A percentile compares a stretch with the other conserved stretches of the same genome.
phyloP scores from a whole-genome alignment of 257 asterid genomes.

The Ilex asprella region DNA sequence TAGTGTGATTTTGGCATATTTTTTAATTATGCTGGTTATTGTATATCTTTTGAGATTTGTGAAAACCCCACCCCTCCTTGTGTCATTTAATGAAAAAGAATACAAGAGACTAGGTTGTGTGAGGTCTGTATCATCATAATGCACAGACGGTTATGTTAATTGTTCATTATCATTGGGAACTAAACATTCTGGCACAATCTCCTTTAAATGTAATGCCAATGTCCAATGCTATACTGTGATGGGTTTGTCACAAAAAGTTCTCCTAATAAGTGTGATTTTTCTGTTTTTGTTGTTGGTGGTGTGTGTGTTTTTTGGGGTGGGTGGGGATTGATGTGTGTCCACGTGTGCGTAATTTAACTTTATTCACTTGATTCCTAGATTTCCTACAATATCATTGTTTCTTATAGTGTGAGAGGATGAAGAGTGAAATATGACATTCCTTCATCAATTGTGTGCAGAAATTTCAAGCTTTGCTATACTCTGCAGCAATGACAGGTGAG shows the following conservation, averaged over 20 bases:
- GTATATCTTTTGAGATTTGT: too few species aligned
- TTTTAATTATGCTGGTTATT: too few species aligned
- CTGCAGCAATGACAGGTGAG: constrained; percentile 68
- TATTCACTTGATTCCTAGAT: too few species aligned
- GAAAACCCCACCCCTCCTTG: too few species aligned
- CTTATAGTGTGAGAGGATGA: not conserved
- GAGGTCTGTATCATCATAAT: too few species aligned
- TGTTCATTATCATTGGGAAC: too few species aligned
- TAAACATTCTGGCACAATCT: too few species aligned
- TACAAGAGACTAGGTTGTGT: too few species aligned
- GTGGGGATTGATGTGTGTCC: constrained; percentile 16
- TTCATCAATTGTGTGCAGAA: constrained; percentile 41
- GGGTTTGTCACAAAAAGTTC: not conserved
- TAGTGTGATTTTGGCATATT: too few species aligned
- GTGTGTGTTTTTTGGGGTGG: not conserved
- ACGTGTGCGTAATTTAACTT: constrained; percentile 1
- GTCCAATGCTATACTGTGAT: not conserved
- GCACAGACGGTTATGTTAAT: too few species aligned
- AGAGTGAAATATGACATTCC: not conserved
- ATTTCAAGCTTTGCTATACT: constrained; percentile 35
- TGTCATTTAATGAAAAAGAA: too few species aligned
- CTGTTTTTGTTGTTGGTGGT: not conserved
- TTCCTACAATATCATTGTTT: too few species aligned
- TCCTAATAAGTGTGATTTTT: not conserved
- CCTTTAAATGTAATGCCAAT: not conserved